phyloP scores from a whole-genome alignment of 495 filamentous ascomycete genomes.

The Aspergillus olivimuriae region DNA sequence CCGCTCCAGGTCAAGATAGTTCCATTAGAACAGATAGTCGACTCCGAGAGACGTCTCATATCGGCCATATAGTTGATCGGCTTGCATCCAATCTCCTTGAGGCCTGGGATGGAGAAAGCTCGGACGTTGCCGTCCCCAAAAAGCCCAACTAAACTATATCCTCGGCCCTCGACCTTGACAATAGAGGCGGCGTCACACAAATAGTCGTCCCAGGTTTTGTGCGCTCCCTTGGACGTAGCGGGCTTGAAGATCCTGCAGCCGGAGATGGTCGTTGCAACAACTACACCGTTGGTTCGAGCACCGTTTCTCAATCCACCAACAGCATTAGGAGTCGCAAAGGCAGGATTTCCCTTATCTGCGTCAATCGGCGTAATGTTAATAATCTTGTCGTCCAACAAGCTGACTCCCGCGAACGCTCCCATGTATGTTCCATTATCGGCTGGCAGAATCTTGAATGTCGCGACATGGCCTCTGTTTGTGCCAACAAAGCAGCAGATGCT shows the following conservation, averaged over 20 bases:
- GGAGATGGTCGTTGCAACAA: constrained; percentile 62
- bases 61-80: constrained; percentile 61
- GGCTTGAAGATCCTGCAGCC: constrained; percentile 83
- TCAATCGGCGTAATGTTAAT: constrained; percentile 73
- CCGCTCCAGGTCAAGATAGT: constrained; percentile 85
- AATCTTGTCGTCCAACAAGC: constrained; percentile 61
- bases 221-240: constrained; percentile 74
- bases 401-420: constrained; percentile 63
- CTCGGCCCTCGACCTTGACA: constrained; percentile 62
- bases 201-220: constrained; percentile 78
- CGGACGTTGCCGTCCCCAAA: constrained; percentile 74
- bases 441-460: constrained; percentile 86
- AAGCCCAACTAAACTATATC: constrained; percentile 72
- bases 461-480: constrained; percentile 73
- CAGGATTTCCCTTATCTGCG: constrained; percentile 66
- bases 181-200: constrained; percentile 73
- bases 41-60: constrained; percentile 57
- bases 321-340: constrained; percentile 63
- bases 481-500: constrained; percentile 90
- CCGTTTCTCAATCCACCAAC: constrained; percentile 70
- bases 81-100: constrained; percentile 76
- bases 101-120: constrained; percentile 74
- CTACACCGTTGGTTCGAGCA: constrained; percentile 60
- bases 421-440: constrained; percentile 60
- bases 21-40: constrained; percentile 66